A percentile compares a stretch with the other conserved stretches of the same genome.
These are phyloP conservation scores for Jacaranda copaia DNA, from an alignment of 257 asterid species.

Conservation along the genomic window DNA sequence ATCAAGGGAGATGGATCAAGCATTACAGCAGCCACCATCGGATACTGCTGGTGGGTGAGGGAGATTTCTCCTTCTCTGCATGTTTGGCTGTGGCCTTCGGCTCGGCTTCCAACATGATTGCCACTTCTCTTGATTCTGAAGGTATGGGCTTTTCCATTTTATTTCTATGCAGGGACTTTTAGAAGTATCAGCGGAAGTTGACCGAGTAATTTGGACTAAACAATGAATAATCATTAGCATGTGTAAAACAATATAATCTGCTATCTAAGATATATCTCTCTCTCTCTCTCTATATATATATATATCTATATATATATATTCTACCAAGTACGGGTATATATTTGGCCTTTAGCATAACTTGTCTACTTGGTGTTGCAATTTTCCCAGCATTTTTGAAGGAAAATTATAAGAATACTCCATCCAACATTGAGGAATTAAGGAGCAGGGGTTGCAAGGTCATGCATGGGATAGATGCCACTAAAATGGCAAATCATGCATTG, in stretches of 20 bases:
- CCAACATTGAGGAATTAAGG: constrained; percentile 40
- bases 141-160: too few species aligned
- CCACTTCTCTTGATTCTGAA: constrained; percentile 51
- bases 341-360: too few species aligned
- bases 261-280: too few species aligned
- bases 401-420: constrained; percentile 45
- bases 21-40: constrained; percentile 43
- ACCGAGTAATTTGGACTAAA: too few species aligned
- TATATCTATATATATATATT: too few species aligned
- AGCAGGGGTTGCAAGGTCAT: constrained; percentile 44
- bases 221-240: background rate
- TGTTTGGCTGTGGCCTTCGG: constrained; percentile 38
- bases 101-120: constrained; percentile 40
- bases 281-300: too few species aligned
- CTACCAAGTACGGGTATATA: background rate
- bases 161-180: too few species aligned
- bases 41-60: constrained; percentile 52
- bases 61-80: constrained; percentile 52
- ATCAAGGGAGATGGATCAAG: constrained; percentile 33
- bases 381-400: constrained; percentile 23
- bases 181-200: too few species aligned
- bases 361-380: background rate
- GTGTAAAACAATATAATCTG: too few species aligned
- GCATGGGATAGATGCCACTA: constrained; percentile 56
- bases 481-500: constrained; percentile 37